Percentiles rank a stretch among this genome's conserved stretches.
Evolutionary conservation across 805 yeast species (phyloP).

Genomic region (Saccharomyces eubayanus): DNA sequence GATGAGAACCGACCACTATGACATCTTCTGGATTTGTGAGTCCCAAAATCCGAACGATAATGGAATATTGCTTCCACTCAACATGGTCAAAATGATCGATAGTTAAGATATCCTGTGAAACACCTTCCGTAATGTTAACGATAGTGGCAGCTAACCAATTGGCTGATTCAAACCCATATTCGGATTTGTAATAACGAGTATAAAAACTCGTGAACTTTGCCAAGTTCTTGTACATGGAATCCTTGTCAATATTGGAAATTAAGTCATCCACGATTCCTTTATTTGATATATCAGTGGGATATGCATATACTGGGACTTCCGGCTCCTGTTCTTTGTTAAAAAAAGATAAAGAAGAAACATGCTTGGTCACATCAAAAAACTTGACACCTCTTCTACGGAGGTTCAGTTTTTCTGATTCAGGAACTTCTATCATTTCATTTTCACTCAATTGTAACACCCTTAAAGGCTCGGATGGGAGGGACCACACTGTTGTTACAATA

Average conservation of each 20-base stretch:
- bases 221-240: conserved; percentile 44
- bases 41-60: conserved; percentile 60
- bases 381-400: conserved; percentile 40
- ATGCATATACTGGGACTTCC: conserved; percentile 32
- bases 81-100: conserved; percentile 50
- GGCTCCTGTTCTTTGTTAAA: conserved; percentile 11
- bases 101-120: conserved; percentile 32
- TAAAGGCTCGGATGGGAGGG: conserved; percentile 9
- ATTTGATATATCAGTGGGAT: conserved; percentile 42
- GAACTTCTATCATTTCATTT: conserved; percentile 22
- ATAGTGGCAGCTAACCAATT: conserved; percentile 55
- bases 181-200: conserved; percentile 69
- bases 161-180: conserved; percentile 62
- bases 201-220: conserved; percentile 58
- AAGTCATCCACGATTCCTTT: conserved; percentile 35
- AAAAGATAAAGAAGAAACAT: conserved; percentile 13
- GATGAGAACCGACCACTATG: conserved; percentile 82
- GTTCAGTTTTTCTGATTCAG: conserved; percentile 39
- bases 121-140: conserved; percentile 17
- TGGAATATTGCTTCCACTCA: conserved; percentile 70
- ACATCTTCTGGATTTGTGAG: conserved; percentile 31
- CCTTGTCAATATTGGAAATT: conserved; percentile 38
- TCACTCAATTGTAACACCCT: conserved; percentile 22
- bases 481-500: neutral
- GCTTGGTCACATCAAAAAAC: conserved; percentile 58